Base-by-base conservation (phyloP, 305 asterid species). In the Solanum hybrid region DNA sequence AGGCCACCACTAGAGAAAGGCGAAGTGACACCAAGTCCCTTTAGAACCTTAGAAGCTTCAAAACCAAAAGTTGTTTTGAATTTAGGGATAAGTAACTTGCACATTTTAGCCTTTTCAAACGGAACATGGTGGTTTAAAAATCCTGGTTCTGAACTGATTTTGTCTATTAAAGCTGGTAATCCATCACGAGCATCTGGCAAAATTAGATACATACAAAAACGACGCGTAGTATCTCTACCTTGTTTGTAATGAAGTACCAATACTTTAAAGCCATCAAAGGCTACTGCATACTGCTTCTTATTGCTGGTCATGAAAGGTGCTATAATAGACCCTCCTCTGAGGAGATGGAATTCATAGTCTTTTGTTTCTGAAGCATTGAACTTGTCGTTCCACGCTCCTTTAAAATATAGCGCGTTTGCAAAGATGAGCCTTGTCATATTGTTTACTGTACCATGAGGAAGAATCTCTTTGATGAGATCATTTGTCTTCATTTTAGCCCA, bases 401-500 rank as follows among this genome's bases (percentile, higher is more conserved):
- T 96, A 73, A 94, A 97, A 85, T 95, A 97, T 79, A 96, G 86
- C 34, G 96, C 98, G 71, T 96, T 96, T 8, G 98, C 94, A 7
- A 97, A 92, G 90, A 95, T 10, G 78, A 97, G 95, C 91, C 95
- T 92, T 2, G 98, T 94, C 14, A 91, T 10, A 27, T 88, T 64
- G 90, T 93, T 92, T 1, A 95, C 91, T 1, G 94, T 87, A 24
- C 73, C 96, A 10, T 92, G 34, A 29, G 99, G 96, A 89, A 97
- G 97, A 78, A 96, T 88, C n/a, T 95, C 95, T 86, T 92, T 91
- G 92, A 96, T 95, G 17, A 96, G 94, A 87, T 97, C 96, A 80
- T 90, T 91, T 26, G 99, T 97, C 92, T 92, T 92, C 90, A 90
- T 93, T 66, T 93, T 95, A 2, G 94, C 98, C 98, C 98, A 96